A percentile compares a stretch with the other conserved stretches of the same genome.
Evolutionary conservation across 169 alveolate species (phyloP).

Genomic region (Besnoitia besnoiti): DNA sequence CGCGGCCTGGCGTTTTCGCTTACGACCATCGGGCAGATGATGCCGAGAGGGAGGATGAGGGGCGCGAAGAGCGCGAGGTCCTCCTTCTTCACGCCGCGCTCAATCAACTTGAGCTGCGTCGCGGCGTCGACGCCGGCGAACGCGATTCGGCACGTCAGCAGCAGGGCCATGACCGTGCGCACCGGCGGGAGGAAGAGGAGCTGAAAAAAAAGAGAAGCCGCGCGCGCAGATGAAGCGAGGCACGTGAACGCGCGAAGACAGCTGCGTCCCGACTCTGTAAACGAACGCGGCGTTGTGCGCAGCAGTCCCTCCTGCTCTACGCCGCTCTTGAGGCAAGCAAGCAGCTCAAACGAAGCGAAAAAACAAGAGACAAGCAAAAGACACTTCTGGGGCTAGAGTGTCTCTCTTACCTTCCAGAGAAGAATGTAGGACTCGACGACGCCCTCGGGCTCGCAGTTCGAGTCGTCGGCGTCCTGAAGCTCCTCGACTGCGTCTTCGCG

Average conservation of each 20-base stretch:
- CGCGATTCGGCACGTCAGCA: conserved; percentile 55
- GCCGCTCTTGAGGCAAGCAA: neutral
- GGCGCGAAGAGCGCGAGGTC: conserved; percentile 58
- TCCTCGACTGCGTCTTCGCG: too few species aligned
- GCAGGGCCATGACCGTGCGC: conserved; percentile 31
- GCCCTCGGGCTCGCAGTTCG: conserved; percentile 32
- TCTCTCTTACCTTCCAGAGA: conserved; percentile 4
- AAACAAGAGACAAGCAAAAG: too few species aligned
- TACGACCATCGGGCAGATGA: conserved; percentile 42
- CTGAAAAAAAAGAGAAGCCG: neutral
- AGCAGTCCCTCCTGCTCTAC: neutral
- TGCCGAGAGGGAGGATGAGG: conserved; percentile 48
- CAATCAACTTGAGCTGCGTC: conserved; percentile 50
- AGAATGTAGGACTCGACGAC: conserved; percentile 19
- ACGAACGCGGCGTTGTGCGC: neutral
- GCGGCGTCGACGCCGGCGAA: conserved; percentile 51
- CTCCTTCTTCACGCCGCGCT: conserved; percentile 56
- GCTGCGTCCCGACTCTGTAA: neutral
- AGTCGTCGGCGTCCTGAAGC: too few species aligned
- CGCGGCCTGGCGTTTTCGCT: neutral
- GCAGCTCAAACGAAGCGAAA: neutral
- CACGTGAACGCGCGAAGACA: neutral
- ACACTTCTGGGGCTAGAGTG: too few species aligned
- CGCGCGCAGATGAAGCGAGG: neutral
- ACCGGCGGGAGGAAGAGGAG: conserved; percentile 49